These are phyloP conservation scores for Cymbopogon citratus DNA, from an alignment of 176 grass and related monocot genomes.

Conservation along the genomic window DNA sequence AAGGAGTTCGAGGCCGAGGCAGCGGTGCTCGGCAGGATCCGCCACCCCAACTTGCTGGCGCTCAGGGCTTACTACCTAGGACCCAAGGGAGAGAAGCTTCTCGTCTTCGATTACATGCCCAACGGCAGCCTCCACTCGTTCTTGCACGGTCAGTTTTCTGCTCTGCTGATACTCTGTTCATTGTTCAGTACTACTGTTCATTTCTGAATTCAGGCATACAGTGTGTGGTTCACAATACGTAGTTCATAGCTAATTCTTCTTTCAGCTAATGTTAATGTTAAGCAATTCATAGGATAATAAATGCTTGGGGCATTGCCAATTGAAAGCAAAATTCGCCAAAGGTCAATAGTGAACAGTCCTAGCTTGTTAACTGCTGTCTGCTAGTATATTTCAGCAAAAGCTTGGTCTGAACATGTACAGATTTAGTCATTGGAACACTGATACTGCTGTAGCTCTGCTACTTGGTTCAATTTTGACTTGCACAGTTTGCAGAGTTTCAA, in stretches of 20 bases:
- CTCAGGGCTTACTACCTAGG: conserved; percentile 63
- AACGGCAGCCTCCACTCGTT: conserved; percentile 56
- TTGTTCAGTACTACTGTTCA: background rate
- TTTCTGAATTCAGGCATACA: background rate
- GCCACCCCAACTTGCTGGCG: conserved; percentile 48
- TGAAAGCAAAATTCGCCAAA: background rate
- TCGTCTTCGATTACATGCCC: conserved; percentile 71
- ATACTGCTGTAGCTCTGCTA: no score
- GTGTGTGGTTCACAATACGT: background rate
- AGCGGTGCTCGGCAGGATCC: conserved; percentile 41
- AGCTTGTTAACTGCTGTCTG: no score
- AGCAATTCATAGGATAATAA: background rate
- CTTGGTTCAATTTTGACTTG: no score
- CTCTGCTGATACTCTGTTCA: background rate
- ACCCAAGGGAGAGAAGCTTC: conserved; percentile 70
- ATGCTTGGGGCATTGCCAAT: background rate
- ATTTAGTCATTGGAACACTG: no score
- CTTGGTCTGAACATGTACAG: no score
- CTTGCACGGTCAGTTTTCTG: conserved; percentile 37
- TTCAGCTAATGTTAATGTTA: background rate
- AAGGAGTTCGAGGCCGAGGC: conserved; percentile 74
- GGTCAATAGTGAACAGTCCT: no score
- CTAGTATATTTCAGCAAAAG: no score
- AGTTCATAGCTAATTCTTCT: no score
- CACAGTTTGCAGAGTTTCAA: no score